Evolutionary conservation across 2,329 filamentous ascomycete genomes (phyloP).

Genomic region (Phialemoniopsis sp.): DNA sequence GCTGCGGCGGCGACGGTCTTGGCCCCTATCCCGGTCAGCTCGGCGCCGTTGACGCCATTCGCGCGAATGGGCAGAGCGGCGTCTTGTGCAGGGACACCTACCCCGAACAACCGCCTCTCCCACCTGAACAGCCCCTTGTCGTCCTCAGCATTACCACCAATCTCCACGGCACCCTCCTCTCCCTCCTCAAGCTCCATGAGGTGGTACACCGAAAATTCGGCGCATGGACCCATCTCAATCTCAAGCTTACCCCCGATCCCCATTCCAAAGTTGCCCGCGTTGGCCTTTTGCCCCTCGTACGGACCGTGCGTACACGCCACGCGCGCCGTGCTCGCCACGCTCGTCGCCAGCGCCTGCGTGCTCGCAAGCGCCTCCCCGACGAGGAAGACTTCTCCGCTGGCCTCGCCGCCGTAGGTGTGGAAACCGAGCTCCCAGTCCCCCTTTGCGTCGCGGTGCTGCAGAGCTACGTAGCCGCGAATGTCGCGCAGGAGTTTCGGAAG

Average conservation of each 20-base stretch:
- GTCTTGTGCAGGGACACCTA: no score
- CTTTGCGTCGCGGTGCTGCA: conserved; percentile 21
- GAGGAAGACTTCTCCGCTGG: conserved; percentile 33
- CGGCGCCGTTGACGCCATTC: no score
- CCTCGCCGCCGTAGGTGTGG: conserved; percentile 11
- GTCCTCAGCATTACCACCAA: no score
- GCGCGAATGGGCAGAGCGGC: no score
- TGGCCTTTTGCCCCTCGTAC: conserved; percentile 46
- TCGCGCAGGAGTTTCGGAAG: conserved; percentile 33
- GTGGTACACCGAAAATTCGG: conserved; percentile 43
- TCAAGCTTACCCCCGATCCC: conserved; percentile 31
- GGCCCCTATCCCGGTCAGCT: no score
- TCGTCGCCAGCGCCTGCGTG: conserved; percentile 38
- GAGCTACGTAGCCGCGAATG: conserved; percentile 30
- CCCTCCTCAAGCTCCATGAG: conserved; percentile 32
- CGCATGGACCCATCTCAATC: conserved; percentile 30
- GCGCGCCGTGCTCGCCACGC: conserved; percentile 32
- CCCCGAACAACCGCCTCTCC: no score
- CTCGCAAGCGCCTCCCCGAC: conserved; percentile 40
- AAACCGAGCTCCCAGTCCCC: not conserved
- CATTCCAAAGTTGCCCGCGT: conserved; percentile 43
- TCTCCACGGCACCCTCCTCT: no score
- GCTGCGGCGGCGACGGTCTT: no score
- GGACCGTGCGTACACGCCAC: conserved; percentile 36
- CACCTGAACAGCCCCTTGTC: no score